A percentile compares a stretch with the other conserved stretches of the same genome.
Evolutionary conservation across 176 grass and related monocot genomes (phyloP).

Genomic region (Rhipidocladum racemiflorum): DNA sequence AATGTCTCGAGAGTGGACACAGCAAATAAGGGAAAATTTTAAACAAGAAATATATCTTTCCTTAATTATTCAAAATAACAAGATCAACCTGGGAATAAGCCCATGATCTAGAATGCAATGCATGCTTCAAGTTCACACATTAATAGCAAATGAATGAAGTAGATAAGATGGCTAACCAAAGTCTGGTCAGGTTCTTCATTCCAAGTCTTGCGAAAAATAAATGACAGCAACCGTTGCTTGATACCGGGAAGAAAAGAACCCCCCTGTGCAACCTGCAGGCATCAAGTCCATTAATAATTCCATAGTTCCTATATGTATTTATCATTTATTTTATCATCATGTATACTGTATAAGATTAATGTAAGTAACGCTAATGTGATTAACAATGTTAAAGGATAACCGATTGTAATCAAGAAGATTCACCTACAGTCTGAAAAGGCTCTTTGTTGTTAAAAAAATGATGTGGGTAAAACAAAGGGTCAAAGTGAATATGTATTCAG

Average conservation of each 20-base stretch:
- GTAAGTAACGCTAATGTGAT: background rate
- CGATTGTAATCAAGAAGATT: background rate
- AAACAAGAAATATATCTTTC: background rate
- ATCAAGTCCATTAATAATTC: slow-evolving; percentile 38
- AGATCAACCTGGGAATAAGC: background rate
- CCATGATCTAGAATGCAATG: background rate
- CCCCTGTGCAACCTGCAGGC: slow-evolving; percentile 46
- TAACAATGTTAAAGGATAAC: slow-evolving; percentile 1
- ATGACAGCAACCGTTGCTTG: slow-evolving; percentile 89
- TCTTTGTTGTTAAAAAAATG: background rate
- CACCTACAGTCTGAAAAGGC: background rate
- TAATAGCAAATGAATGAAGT: slow-evolving; percentile 16
- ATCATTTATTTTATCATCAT: background rate
- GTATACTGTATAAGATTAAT: background rate
- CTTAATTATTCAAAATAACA: slow-evolving; percentile 8
- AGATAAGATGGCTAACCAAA: slow-evolving; percentile 52
- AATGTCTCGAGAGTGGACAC: background rate
- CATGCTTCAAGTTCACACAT: background rate
- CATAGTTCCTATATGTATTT: background rate
- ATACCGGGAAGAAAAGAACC: slow-evolving; percentile 79
- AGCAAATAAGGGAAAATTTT: background rate
- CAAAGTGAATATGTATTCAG: background rate
- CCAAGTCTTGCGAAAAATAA: slow-evolving; percentile 86
- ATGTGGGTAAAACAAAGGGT: background rate
- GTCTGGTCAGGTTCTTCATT: slow-evolving; percentile 78